Base-by-base conservation (phyloP, 441 rosid species). In the Euphorbia schlechtendalii region DNA sequence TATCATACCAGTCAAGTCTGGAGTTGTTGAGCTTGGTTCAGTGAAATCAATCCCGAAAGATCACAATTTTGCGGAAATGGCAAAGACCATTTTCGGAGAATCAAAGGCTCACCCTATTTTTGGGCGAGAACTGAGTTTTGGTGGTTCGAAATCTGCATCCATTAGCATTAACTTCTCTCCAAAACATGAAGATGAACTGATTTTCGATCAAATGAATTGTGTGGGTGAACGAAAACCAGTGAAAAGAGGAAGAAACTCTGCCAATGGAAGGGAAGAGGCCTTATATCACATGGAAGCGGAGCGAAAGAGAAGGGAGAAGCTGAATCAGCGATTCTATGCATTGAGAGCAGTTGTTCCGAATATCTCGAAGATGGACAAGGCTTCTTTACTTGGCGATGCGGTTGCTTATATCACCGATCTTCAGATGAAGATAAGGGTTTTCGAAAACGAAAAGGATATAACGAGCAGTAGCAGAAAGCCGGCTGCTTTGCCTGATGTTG, bases 281-380 rank as follows among this genome's bases (percentile, higher is more conserved):
- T 67, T 93, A 78, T 90, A 90, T 73, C 99, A 93, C 5, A 97
- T 93, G 0, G 97, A 90, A 80, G 99, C 99, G 2, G 99, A 93
- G 81, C 76, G 99, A 6, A 97, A 93, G 76, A 90, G 99, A 81
- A 86, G 99, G 67, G 99, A 93, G 82, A 93, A 90, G 78, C 84
- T 93, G 13, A 93, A 93, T 72, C 99, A 90, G 86, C 81, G 85
- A 71, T 93, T 93, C 75, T 93, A 93, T 48, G 88, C 99, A 0
- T 67, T 93, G 68, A 86, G 99, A 72, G 97, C 97, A 55, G 96
- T 90, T 65, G 99, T 93, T 46, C 99, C 99, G 5, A 93, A 93
- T 7, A 96, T 93, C 28, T 93, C 99, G 0, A 93, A 93, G 72
- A 93, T 93, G 99, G 98, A 93, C 56, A 93, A 93, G 72, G 96